phyloP scores from a whole-genome alignment of 1,284 basidiomycete genomes.

The Naganishia cerealis region DNA sequence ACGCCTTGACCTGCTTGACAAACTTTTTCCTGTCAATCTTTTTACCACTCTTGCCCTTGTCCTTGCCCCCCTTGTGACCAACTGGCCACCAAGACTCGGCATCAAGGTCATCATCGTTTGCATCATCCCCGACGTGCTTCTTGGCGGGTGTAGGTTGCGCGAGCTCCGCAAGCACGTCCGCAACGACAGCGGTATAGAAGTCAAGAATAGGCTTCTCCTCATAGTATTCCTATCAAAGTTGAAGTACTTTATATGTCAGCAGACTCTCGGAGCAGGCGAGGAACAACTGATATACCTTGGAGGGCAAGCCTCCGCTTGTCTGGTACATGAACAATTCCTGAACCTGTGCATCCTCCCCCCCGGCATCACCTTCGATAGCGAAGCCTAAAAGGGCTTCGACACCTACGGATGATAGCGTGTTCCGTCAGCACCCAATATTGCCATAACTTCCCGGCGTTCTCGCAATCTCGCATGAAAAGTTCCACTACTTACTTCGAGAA shows the following conservation, averaged over 20 bases:
- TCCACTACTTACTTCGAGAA: constrained; percentile 64
- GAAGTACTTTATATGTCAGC: constrained; percentile 22
- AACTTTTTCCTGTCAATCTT: constrained; percentile 39
- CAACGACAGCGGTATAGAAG: constrained; percentile 70
- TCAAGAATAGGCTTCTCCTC: constrained; percentile 70
- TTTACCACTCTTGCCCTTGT: constrained; percentile 11
- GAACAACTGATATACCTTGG: constrained; percentile 62
- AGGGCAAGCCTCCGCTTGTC: constrained; percentile 77
- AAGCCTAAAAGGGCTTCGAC: constrained; percentile 76
- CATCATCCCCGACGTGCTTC: constrained; percentile 2
- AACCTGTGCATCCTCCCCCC: constrained; percentile 79
- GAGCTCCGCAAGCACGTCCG: constrained; percentile 67
- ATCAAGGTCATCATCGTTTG: neutral
- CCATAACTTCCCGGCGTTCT: neutral
- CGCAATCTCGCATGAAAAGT: too few relatives aligned
- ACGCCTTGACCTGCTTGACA: constrained; percentile 38
- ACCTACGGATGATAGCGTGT: constrained; percentile 55
- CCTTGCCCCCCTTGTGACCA: constrained; percentile 1
- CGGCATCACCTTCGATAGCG: constrained; percentile 77
- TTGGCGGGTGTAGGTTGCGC: constrained; percentile 38
- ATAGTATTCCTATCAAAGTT: constrained; percentile 73
- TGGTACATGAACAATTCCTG: constrained; percentile 87
- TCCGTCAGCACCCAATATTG: neutral
- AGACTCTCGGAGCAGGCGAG: neutral
- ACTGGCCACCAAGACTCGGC: neutral